Base-by-base conservation (phyloP, 306 rosid genomes). In the Morella rubra region DNA sequence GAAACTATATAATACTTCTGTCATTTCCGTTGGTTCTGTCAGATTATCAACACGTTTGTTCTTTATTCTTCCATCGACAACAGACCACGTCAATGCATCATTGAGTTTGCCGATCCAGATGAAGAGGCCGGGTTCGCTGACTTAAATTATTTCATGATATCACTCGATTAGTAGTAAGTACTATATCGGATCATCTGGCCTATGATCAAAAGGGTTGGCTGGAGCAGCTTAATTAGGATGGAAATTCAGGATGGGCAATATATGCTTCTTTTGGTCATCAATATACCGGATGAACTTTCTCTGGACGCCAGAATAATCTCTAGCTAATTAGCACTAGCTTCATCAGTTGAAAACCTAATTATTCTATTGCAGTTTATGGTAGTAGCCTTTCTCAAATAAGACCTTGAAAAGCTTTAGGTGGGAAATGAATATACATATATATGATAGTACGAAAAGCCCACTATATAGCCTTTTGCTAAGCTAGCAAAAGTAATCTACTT, bases 341-440 rank as follows among this genome's bases (percentile, higher is more conserved):
- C 37, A 32, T 32, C 37, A 32, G 3, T 32, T 32, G 2, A 32
- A 32, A 32, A 32, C 37, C 37, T 2, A 32, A 47, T 47, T 22
- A 68, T 59, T 51, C 41, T n/a, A 24, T 44, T 68, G 55, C 41
- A 44, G 59, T 60, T 47, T 53, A 69, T 45, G 42, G 19, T 44
- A 45, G 22, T 44, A 69, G 70, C 75, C 75, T 69, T 77, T 76
- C 40, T 7, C 46, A 40, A n/a, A 66, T 44, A 18, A 41, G 14
- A 42, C 71, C 32, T 10, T 41, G 14, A 18, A 65, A 65, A 65
- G 73, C 67, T 76, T 76, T 76, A 24, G 74, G 47, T 76, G 11
- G 61, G n/a, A 42, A 15, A 13, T 13, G 6, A n/a, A 16, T 8
- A 42, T 2, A 2, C 37, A 32, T 32, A 32, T 32, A n/a, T 27